Percentiles rank a stretch among this genome's conserved stretches.
Evolutionary conservation across 1,139 yeast genomes (phyloP).

Genomic region (Diutina sp.): DNA sequence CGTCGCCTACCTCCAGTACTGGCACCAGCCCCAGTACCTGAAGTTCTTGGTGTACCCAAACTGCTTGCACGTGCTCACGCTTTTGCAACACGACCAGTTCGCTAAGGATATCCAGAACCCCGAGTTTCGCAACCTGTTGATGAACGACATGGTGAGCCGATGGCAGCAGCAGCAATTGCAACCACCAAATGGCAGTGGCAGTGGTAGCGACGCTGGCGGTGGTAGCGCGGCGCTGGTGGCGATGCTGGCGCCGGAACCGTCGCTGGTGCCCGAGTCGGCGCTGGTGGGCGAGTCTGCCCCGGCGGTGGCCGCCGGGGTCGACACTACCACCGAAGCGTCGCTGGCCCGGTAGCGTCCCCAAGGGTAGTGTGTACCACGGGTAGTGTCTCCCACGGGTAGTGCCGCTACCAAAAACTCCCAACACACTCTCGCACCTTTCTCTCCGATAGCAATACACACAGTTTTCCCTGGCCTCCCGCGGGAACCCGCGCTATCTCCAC

Average conservation of each 20-base stretch:
- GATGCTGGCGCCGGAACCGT: neutral
- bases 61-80: conserved; percentile 52
- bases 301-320: too few relatives aligned
- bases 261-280: neutral
- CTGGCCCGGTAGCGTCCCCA: neutral
- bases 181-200: neutral
- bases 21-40: conserved; percentile 59
- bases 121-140: conserved; percentile 44
- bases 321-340: neutral
- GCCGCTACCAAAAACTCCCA: neutral
- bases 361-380: too few relatives aligned
- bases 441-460: neutral
- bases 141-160: conserved; percentile 67
- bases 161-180: conserved; percentile 23
- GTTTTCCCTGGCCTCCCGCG: neutral
- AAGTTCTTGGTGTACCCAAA: conserved; percentile 61
- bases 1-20: conserved; percentile 56
- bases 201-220: neutral
- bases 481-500: neutral
- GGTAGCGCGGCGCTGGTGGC: neutral
- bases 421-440: neutral
- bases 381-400: too few relatives aligned
- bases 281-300: too few relatives aligned
- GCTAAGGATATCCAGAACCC: conserved; percentile 41
- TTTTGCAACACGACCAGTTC: conserved; percentile 45